These are phyloP conservation scores for Pontederia crassipes DNA, from an alignment of 176 grass and related monocot species.

Conservation along the genomic window DNA sequence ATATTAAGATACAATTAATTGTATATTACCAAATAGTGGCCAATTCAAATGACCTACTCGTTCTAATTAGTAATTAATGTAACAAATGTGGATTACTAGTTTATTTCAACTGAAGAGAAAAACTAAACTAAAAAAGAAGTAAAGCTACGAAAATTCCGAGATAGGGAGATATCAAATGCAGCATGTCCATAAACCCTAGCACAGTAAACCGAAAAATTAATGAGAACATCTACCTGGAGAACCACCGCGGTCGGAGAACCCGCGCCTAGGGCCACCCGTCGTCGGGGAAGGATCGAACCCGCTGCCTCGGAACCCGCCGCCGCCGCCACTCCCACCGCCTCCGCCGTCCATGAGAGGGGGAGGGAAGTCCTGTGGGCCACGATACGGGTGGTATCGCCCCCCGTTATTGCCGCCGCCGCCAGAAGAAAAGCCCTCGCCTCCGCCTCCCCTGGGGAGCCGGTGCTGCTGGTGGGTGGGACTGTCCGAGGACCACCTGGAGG, in stretches of 20 bases:
- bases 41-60: too few species aligned
- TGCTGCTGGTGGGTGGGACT: constrained; percentile 16
- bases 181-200: not conserved
- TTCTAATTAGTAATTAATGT: too few species aligned
- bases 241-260: constrained; percentile 15
- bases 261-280: constrained; percentile 3
- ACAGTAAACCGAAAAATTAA: not conserved
- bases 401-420: not conserved
- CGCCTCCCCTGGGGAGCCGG: constrained; percentile 9
- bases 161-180: not conserved
- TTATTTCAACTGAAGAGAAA: too few species aligned
- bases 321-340: not conserved
- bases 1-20: too few species aligned
- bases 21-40: too few species aligned
- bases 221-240: constrained; percentile 5
- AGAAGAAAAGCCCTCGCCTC: constrained; percentile 16
- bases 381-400: constrained; percentile 18
- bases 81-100: too few species aligned
- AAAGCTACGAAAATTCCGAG: too few species aligned
- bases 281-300: not conserved
- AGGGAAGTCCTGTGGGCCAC: constrained; percentile 14
- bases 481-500: constrained; percentile 22
- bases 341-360: not conserved
- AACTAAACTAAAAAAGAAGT: too few species aligned
- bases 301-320: not conserved